Conservation (phyloP, 495 filamentous ascomycete genomes). For the Podospora tetraspora region DNA sequence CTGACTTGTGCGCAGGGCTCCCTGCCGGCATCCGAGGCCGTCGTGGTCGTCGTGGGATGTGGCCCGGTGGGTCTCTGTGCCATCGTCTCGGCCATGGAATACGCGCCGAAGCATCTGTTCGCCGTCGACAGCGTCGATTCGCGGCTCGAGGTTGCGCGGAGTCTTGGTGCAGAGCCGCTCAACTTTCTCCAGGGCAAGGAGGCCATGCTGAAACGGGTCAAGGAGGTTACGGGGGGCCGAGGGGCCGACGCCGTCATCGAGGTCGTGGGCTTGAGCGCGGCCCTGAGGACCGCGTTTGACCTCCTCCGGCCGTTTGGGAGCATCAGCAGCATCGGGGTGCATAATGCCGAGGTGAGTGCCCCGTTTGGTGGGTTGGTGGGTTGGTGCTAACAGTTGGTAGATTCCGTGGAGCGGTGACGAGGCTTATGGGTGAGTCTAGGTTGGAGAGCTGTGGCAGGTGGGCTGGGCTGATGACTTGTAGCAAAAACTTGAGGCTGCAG, state of each 20-base stretch:
- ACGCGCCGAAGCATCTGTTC: conserved; percentile 72
- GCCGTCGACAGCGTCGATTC: conserved; percentile 80
- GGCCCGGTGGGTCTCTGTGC: conserved; percentile 88
- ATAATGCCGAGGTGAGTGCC: conserved; percentile 69
- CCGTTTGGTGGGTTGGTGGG: not conserved
- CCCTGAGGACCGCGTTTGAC: conserved; percentile 78
- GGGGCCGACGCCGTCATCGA: conserved; percentile 92
- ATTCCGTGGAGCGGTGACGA: conserved; percentile 81
- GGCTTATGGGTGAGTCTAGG: conserved; percentile 58
- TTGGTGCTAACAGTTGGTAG: conserved; percentile 35
- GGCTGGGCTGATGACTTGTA: conserved; percentile 17
- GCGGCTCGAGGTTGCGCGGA: conserved; percentile 69
- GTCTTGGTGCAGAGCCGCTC: conserved; percentile 78
- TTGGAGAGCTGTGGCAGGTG: not conserved
- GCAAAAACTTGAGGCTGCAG: conserved; percentile 83
- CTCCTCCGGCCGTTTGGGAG: conserved; percentile 80
- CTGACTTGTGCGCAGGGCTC: conserved; percentile 26
- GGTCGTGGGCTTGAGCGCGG: conserved; percentile 80
- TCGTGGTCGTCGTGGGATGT: conserved; percentile 80
- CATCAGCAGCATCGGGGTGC: conserved; percentile 87
- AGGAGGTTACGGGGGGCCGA: conserved; percentile 71
- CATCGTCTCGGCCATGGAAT: conserved; percentile 74
- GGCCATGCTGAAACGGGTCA: conserved; percentile 62
- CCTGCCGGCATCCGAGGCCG: conserved; percentile 58
- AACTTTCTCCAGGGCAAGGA: conserved; percentile 68